phyloP scores from a whole-genome alignment of 176 grass and related monocot genomes.

The Oryza meyeriana region DNA sequence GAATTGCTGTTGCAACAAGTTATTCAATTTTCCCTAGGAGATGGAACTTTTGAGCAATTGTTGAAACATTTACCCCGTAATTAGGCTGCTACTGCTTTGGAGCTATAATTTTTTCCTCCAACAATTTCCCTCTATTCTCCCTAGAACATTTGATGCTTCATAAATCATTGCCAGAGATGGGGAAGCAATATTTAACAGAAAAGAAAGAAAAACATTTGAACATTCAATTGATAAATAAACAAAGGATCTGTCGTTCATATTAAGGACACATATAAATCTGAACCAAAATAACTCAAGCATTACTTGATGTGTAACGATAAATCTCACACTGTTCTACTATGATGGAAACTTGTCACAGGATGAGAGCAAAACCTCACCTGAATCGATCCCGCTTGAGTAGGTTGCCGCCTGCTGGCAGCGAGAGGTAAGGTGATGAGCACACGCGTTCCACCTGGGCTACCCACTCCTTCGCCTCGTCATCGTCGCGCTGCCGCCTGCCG shows the following conservation, averaged over 20 bases:
- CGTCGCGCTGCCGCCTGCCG: conserved; percentile 42
- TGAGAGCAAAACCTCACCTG: conserved; percentile 47
- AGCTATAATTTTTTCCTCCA: neutral
- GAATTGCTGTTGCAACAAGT: neutral
- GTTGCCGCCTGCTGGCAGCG: conserved; percentile 65
- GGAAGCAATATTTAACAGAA: neutral
- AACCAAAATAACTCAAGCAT: neutral
- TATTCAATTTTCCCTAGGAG: neutral
- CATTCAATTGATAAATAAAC: neutral
- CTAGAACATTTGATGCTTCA: neutral
- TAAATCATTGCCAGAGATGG: neutral
- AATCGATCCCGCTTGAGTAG: conserved; percentile 81
- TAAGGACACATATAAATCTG: neutral
- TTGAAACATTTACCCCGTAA: neutral
- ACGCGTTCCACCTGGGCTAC: conserved; percentile 78
- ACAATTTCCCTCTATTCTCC: neutral
- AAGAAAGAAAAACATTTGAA: neutral
- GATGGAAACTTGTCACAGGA: neutral
- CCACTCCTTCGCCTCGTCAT: conserved; percentile 68
- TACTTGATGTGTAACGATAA: neutral
- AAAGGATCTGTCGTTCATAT: neutral
- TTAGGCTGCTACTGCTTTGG: neutral
- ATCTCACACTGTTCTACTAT: neutral
- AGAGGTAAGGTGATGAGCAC: conserved; percentile 87
- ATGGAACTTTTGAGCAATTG: neutral